Evolutionary conservation across 805 yeast genomes (phyloP), one percentile per base, ranked within the genome.

Genomic region (Metschnikowia kofuensis): DNA sequence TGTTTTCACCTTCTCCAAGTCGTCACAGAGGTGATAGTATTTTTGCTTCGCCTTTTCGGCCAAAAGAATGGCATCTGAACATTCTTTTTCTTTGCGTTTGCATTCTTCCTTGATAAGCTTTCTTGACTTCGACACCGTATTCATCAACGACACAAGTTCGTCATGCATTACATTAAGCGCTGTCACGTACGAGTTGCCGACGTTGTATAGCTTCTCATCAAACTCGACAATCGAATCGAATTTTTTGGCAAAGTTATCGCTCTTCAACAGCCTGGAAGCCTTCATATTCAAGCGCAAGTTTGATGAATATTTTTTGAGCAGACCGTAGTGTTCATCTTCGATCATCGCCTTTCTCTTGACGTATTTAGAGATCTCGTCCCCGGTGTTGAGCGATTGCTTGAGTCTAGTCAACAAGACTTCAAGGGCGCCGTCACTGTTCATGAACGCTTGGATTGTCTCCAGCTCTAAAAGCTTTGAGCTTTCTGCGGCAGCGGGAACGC

Each of bases 131-230:
- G 87, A 76, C 54, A 90, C 82, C 2, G 89, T 81, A 15, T 80
- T 75, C 14, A 87, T 75, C 52, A 94, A 74, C 0, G 96, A 84
- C 12, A 73, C 67, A 50, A 94, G 70, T 66, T 94, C 97, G 58
- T 88, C 96, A 59, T 84, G 82, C 89, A 94, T 94, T 35, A 82
- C 84, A 56, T 82, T 85, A 60, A 94, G 72, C 1, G 94, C 90
- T 42, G 83, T 83, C 32, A 88, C 86, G 67, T 84, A 91, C 7
- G 91, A 82, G 37, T 78, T 74, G 13, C 90, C 88, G 12, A 89
- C 95, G 12, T 79, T 76, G 48, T 61, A 65, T 38, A 88, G 67
- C 54, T 84, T 82, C 53, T 91, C 97, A 66, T 91, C 97, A 56
- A 85, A 81, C 52, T 79, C 83, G 45, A 91, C 74, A 34, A 91